Conservation (phyloP, 2,329 filamentous ascomycete genomes). For the Microdochium paspali region DNA sequence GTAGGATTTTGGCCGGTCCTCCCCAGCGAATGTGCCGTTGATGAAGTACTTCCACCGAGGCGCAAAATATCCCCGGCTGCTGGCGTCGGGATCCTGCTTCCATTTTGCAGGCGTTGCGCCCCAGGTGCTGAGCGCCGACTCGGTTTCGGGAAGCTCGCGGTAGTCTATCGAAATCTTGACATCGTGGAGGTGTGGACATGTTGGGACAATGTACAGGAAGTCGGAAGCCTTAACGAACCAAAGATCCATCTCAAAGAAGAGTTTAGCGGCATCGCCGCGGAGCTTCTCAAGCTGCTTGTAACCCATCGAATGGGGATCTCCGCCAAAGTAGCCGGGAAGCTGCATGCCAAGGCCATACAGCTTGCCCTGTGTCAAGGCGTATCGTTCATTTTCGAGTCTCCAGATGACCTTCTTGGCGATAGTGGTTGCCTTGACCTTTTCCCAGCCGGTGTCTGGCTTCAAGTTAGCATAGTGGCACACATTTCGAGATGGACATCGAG, state of each 20-base stretch:
- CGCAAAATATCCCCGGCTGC: conserved; percentile 41
- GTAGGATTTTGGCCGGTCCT: conserved; percentile 36
- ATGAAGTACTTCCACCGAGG: conserved; percentile 50
- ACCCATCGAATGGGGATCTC: conserved; percentile 31
- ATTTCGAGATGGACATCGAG: background rate
- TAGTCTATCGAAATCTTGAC: conserved; percentile 49
- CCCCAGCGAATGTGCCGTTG: conserved; percentile 43
- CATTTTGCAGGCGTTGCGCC: conserved; percentile 37
- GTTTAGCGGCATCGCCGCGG: conserved; percentile 38
- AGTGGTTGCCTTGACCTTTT: conserved; percentile 39
- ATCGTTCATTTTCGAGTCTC: conserved; percentile 47
- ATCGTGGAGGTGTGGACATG: conserved; percentile 46
- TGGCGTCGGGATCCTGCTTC: conserved; percentile 47
- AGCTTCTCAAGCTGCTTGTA: conserved; percentile 34
- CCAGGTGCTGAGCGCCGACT: conserved; percentile 32
- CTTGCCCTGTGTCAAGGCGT: conserved; percentile 39
- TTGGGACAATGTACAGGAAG: conserved; percentile 48
- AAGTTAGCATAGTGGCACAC: conserved; percentile 2
- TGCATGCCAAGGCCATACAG: conserved; percentile 44
- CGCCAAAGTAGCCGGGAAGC: conserved; percentile 41
- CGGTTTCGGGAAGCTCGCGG: conserved; percentile 45
- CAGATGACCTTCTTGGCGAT: conserved; percentile 51
- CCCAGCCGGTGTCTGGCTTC: conserved; percentile 46
- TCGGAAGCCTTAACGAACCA: conserved; percentile 62
- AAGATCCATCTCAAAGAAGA: conserved; percentile 49